phyloP scores from a whole-genome alignment of 352 stramenopile species.

The Pythium graminicola region DNA sequence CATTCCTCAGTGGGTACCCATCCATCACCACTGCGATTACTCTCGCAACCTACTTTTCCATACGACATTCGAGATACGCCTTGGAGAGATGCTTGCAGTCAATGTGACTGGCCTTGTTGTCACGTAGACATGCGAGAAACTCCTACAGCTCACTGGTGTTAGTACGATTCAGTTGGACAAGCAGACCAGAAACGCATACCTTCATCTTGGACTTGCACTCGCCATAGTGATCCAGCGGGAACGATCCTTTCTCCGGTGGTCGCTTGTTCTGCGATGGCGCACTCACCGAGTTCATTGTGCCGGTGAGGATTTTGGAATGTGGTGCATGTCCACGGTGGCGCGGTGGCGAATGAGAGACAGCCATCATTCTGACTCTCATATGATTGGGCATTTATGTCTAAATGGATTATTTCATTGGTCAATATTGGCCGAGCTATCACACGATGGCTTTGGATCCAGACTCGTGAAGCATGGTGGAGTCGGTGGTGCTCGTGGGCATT shows the following conservation, averaged over 20 bases:
- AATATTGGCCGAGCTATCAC: neutral
- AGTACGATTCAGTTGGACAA: no score
- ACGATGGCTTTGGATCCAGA: neutral
- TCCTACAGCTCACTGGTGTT: no score
- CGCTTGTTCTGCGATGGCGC: constrained; percentile 64
- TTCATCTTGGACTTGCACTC: constrained; percentile 88
- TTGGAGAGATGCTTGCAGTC: constrained; percentile 88
- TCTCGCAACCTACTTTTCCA: constrained; percentile 71
- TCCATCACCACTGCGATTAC: neutral
- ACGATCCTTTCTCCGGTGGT: constrained; percentile 86
- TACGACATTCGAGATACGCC: constrained; percentile 83
- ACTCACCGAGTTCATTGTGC: constrained; percentile 71
- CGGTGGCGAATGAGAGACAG: constrained; percentile 1
- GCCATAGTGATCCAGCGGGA: constrained; percentile 87
- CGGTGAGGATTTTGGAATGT: neutral
- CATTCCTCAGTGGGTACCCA: neutral
- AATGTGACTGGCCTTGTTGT: constrained; percentile 79
- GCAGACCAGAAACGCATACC: constrained; percentile 15
- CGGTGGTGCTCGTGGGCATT: constrained; percentile 63
- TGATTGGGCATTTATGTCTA: constrained; percentile 14
- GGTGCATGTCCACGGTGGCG: neutral
- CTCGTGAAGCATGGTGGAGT: constrained; percentile 40
- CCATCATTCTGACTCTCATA: constrained; percentile 8
- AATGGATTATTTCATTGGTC: neutral
- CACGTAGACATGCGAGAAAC: constrained; percentile 81